Conservation (phyloP, 495 filamentous ascomycete genomes). For the Lentithecium fluviatile region DNA sequence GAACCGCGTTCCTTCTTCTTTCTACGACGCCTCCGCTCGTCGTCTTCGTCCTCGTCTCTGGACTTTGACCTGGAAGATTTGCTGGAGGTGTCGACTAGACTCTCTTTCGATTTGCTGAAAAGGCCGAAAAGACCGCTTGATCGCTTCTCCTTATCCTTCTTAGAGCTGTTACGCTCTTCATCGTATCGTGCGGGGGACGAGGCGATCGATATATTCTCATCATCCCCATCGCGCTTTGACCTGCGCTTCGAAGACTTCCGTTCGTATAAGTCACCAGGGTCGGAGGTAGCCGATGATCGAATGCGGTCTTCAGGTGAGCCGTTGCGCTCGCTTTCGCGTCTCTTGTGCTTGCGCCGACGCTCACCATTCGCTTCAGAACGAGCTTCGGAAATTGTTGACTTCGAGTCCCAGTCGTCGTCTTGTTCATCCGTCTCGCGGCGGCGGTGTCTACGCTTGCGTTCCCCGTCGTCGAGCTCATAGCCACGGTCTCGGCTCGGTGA, state of each 20-base stretch:
- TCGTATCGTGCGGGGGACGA: conserved; percentile 39
- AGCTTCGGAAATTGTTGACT: conserved; percentile 30
- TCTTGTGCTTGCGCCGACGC: conserved; percentile 26
- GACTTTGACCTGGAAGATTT: conserved; percentile 26
- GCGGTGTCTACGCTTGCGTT: conserved; percentile 25
- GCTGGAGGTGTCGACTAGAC: conserved; percentile 21
- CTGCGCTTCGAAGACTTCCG: conserved; percentile 24
- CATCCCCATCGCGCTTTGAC: conserved; percentile 38
- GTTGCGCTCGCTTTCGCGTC: conserved; percentile 31
- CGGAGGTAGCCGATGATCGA: conserved; percentile 37
- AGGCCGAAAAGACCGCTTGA: conserved; percentile 44
- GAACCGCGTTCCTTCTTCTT: conserved; percentile 40
- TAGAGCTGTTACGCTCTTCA: conserved; percentile 28
- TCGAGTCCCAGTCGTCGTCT: conserved; percentile 28
- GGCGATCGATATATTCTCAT: conserved; percentile 38
- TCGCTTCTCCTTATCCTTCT: conserved; percentile 42
- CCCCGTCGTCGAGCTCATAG: conserved; percentile 25
- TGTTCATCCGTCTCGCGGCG: conserved; percentile 27
- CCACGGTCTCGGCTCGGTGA: conserved; percentile 22
- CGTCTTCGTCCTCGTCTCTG: conserved; percentile 17
- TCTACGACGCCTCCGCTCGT: conserved; percentile 37
- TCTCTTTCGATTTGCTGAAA: conserved; percentile 40
- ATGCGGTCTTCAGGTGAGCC: conserved; percentile 28
- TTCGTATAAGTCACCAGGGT: conserved; percentile 40
- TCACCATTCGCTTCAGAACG: conserved; percentile 33